Base-by-base conservation (phyloP, 2,329 filamentous ascomycete genomes). In the Leptographium radiaticola region DNA sequence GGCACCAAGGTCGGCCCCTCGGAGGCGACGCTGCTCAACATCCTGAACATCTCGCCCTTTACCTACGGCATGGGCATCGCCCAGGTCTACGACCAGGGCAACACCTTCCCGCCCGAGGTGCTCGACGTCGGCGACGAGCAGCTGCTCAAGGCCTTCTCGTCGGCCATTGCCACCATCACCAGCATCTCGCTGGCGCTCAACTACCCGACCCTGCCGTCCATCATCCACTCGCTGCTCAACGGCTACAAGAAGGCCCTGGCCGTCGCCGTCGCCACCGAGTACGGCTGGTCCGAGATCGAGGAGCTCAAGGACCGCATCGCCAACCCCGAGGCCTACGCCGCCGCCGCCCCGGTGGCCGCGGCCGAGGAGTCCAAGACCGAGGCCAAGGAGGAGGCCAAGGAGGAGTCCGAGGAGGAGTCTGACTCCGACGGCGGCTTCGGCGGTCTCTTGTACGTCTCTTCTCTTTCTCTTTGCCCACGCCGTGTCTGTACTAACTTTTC, bases 31-130 rank as follows among this genome's bases (percentile, higher is more conserved):
- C 83, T 98, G 64, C 86, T 98, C 68, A 98, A 98, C 87, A 87
- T 98, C 91, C 78, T 98, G 72, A 97, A 96, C 86, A 98, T 98
- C 81, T 97, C 93, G 64, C 90, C 90, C 73, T 96, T 96, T 83
- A 95, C 90, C 71, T 98, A 97, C 79, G 93, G 93, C 79, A 94
- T 98, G 87, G 87, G 86, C 71, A 85, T 98, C 67, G 64, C 81
- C 61, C 91, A 97, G 81, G 89, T 98, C 74, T 98, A 98, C 82
- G 90, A 98, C 77, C 77, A 91, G 68, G 93, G 93, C 68, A 93
- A 98, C 81, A 83, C 82, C 65, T 98, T 98, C 83, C 77, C 82
- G 61, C 74, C 89, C 61, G 75, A 73, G 59, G 88, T 98, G 63
- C 82, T 98, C 64, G 93, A 98, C 75, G 89, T 98, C 67, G 81